Conservation (phyloP, 148 eudicot genomes). For the Rhododendron henanense region DNA sequence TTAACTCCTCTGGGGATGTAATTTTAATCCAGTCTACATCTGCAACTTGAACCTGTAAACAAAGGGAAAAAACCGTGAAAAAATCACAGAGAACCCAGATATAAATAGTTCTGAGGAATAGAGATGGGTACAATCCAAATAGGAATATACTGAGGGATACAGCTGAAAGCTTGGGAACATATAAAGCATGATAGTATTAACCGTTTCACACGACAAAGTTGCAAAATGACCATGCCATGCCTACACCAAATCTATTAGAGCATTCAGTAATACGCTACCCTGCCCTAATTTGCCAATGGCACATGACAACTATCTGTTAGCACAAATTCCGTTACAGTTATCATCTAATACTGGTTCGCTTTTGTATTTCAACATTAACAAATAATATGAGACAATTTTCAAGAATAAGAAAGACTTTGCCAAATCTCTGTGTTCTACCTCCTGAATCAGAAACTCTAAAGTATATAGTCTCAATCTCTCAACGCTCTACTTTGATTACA, state of each 20-base stretch:
- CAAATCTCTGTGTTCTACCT: background rate
- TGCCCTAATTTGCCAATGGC: slow-evolving; percentile 1
- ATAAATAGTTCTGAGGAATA: background rate
- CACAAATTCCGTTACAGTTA: background rate
- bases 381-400: background rate
- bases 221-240: background rate
- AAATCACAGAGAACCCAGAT: slow-evolving; percentile 1
- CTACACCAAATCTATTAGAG: background rate
- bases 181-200: background rate
- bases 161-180: background rate
- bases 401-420: background rate
- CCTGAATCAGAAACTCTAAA: background rate
- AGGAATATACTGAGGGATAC: background rate
- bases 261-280: background rate
- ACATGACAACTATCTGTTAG: background rate
- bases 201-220: background rate
- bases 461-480: background rate
- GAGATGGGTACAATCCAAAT: background rate
- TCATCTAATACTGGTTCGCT: background rate
- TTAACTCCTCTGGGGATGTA: slow-evolving; percentile 51
- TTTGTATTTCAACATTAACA: background rate
- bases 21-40: slow-evolving; percentile 84
- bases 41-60: slow-evolving; percentile 67
- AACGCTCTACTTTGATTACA: background rate
- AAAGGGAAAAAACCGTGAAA: slow-evolving; percentile 8